Base-by-base conservation (phyloP, 2,329 filamentous ascomycete species). In the Trichoderma semiorbis region DNA sequence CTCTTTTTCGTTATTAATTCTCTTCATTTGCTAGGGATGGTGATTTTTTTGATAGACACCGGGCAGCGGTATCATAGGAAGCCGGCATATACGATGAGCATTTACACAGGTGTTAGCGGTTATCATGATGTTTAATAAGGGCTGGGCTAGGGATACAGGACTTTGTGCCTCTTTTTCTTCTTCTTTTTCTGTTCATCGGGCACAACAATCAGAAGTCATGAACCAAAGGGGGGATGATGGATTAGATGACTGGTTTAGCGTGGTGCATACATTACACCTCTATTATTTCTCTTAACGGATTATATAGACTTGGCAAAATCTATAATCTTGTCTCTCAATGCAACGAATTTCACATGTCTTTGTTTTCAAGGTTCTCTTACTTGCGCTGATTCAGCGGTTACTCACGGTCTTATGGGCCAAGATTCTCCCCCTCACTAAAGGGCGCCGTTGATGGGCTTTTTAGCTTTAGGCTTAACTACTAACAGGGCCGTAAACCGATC, bases 81-180 rank as follows among this genome's bases (percentile, higher is more conserved):
- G 57, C 30, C 67, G 67, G 57, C 67, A 68, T 55, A 47, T 66
- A 67, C 67, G 55, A 67, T 67, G 58, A 72, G 70, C 64, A 68
- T 63, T 71, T 72, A 69, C 70, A 69, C 32, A 16, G 67, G 67
- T 69, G 67, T 69, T 72, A 34, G 70, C 26, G 65, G 70, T 61
- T 53, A 66, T 60, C 30, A 72, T 64, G 70, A 58, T 63, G 32
- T 36, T 69, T 34, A 53, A 69, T 61, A 67, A 61, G 28, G 55
- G 32, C 67, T 53, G 57, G 57, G 55, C 28, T 69, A 34, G 66
- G 66, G 39, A 61, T 69, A 36, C 57, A 47, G 66, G 66, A 69
- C 39, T 32, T 58, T 34, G 55, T 36, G 39, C 39, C n/a, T 50
- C 24, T 63, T 60, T 32, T 39, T 28, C 18, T 18, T 61, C 32